Base-by-base conservation (phyloP, 495 filamentous ascomycete genomes). In the Cenococcum geophilum region DNA sequence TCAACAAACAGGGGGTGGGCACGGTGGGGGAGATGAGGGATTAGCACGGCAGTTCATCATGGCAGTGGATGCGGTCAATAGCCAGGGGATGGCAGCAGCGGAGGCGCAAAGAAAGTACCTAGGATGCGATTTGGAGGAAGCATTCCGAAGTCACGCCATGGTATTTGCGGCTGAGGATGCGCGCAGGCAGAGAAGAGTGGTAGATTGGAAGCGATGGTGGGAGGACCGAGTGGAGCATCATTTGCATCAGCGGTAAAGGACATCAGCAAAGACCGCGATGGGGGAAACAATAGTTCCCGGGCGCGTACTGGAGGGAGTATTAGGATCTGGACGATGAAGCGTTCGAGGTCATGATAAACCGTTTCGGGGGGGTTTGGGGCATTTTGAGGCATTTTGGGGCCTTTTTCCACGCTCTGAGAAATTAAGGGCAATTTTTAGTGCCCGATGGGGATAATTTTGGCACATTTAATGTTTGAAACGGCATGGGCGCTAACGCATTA, bases 81-180 rank as follows among this genome's bases (percentile, higher is more conserved):
- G 85, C 67, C 73, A 79, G 34, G 83, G 81, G 2, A 81, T 83
- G 83, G 71, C 71, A 34, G 87, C 90, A 0, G 76, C 81, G 47
- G 79, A 81, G 56, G 93, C 92, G 8, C 93, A 98, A 80, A 78
- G 72, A 53, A 75, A 80, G 64, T 81, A 86, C 68, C 76, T 97
- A 5, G 90, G 89, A 1, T 93, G 89, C 74, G 87, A 83, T 0
- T 70, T 93, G 1, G 90, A 95, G 58, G 95, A 97, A 67, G 82
- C 84, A 6, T 81, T 98, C 16, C 79, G 87, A 36, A 96, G 89
- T 65, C 95, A 97, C 76, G 92, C 88, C 0, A 83, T 93, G 75
- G 93, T 97, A 1, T 97, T 96, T 76, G 91, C 89, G 40, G 92
- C 92, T 0, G 95, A 97, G 74, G 87, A 95, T 67, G 90, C 92